These are phyloP conservation scores for Sinapis alba DNA, from an alignment of 441 rosid species.

Conservation along the genomic window DNA sequence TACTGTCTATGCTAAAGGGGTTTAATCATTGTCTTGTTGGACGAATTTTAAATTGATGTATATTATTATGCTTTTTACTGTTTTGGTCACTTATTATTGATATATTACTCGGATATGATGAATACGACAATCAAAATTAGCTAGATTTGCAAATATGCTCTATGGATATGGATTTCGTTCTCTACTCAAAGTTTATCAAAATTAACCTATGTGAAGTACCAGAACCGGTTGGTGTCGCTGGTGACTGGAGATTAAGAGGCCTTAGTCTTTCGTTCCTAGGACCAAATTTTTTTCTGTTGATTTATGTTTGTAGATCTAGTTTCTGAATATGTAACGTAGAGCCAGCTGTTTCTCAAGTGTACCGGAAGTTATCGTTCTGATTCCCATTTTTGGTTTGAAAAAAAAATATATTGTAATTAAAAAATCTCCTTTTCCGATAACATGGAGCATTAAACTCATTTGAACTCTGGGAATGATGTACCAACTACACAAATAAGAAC, in stretches of 20 bases:
- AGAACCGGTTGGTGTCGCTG: too few relatives aligned
- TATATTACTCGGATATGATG: background rate
- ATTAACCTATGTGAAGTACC: too few relatives aligned
- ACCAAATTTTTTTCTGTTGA: background rate
- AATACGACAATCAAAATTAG: background rate
- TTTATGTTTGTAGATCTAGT: background rate
- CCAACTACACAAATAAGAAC: too few relatives aligned
- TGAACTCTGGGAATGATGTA: too few relatives aligned
- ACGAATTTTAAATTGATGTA: background rate
- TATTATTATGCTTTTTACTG: background rate
- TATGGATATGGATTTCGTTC: too few relatives aligned
- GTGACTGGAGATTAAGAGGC: background rate
- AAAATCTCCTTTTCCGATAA: too few relatives aligned
- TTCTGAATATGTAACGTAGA: background rate
- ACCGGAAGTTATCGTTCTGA: too few relatives aligned
- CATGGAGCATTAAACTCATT: too few relatives aligned
- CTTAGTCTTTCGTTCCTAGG: background rate
- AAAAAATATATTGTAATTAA: too few relatives aligned
- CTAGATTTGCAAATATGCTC: background rate
- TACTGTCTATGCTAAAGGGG: conserved; percentile 39
- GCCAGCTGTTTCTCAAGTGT: too few relatives aligned
- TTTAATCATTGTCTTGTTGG: conserved; percentile 37
- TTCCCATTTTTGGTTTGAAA: too few relatives aligned
- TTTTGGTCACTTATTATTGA: conserved; percentile 24
- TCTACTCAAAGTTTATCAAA: too few relatives aligned